These are phyloP conservation scores for Rhizopogon salebrosus DNA, from an alignment of 768 basidiomycete genomes.

Conservation along the genomic window DNA sequence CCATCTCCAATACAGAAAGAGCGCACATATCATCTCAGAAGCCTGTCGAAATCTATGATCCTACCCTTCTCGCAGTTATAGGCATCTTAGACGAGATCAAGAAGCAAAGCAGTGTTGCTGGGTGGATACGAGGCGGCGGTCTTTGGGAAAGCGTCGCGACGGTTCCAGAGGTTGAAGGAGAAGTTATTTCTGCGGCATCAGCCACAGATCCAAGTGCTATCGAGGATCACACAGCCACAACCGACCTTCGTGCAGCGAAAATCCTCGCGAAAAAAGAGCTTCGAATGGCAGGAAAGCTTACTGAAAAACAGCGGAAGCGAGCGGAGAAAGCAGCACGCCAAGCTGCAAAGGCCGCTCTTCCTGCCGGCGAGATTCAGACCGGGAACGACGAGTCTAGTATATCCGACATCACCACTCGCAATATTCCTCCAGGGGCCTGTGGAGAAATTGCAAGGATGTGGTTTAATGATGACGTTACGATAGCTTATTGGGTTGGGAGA, in stretches of 20 bases:
- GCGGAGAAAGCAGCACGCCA: background rate
- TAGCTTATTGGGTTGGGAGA: slow-evolving; percentile 46
- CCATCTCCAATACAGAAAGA: background rate
- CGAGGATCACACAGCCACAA: background rate
- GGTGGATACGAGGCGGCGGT: slow-evolving; percentile 60
- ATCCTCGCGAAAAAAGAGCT: background rate
- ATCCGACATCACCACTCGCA: background rate
- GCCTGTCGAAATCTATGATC: slow-evolving; percentile 34
- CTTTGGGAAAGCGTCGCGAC: slow-evolving; percentile 22
- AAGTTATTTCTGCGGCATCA: background rate
- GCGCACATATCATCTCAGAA: background rate
- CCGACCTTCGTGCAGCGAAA: background rate
- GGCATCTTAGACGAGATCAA: slow-evolving; percentile 61
- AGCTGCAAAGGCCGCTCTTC: background rate
- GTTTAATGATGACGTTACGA: slow-evolving; percentile 43
- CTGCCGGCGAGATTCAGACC: background rate
- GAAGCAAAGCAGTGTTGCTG: slow-evolving; percentile 56
- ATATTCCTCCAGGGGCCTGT: slow-evolving; percentile 4
- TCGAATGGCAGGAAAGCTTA: background rate
- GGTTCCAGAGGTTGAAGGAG: background rate
- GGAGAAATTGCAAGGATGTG: slow-evolving; percentile 31
- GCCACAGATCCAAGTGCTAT: background rate
- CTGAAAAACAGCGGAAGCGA: background rate
- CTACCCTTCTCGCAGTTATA: slow-evolving; percentile 54
- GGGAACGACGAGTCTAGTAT: slow-evolving; percentile 14